These are phyloP conservation scores for Hypomontagnella submonticulosa DNA, from an alignment of 495 filamentous ascomycete species.

Conservation along the genomic window DNA sequence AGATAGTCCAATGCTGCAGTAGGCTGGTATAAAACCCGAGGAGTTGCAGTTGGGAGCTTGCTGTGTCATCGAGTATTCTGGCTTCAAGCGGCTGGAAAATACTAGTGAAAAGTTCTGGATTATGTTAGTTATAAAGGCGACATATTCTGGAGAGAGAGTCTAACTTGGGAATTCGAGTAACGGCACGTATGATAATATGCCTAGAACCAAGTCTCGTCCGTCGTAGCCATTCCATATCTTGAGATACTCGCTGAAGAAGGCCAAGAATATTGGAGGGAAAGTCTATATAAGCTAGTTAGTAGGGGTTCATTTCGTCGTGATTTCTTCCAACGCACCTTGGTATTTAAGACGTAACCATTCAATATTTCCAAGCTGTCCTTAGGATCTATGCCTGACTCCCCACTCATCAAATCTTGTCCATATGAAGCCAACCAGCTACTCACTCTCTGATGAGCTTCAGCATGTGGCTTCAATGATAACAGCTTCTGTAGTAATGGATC, in stretches of 20 bases:
- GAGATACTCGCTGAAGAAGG: slow-evolving; percentile 72
- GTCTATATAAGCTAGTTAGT: slow-evolving; percentile 53
- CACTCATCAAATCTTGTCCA: slow-evolving; percentile 66
- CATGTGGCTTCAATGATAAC: slow-evolving; percentile 70
- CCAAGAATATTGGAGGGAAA: slow-evolving; percentile 68
- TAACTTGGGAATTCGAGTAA: slow-evolving; percentile 68
- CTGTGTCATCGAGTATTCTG: slow-evolving; percentile 63
- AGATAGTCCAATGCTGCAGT: slow-evolving; percentile 73
- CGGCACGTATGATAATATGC: slow-evolving; percentile 71
- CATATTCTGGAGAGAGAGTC: not conserved
- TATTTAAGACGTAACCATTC: slow-evolving; percentile 67
- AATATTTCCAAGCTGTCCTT: slow-evolving; percentile 68
- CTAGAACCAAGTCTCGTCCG: slow-evolving; percentile 69
- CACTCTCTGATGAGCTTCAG: slow-evolving; percentile 64
- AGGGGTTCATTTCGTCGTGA: not conserved
- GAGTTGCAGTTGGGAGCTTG: slow-evolving; percentile 63
- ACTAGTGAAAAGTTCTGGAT: slow-evolving; percentile 60
- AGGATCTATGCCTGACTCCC: slow-evolving; percentile 62
- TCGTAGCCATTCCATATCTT: slow-evolving; percentile 74
- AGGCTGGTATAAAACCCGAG: slow-evolving; percentile 78
- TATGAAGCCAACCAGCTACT: slow-evolving; percentile 74
- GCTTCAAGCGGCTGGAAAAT: slow-evolving; percentile 69
- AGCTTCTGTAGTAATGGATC: slow-evolving; percentile 85
- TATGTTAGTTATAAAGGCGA: slow-evolving; percentile 23
- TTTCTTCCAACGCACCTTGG: slow-evolving; percentile 64